Base-by-base conservation (phyloP, 2,329 filamentous ascomycete genomes). In the Cladophialophora immunda region DNA sequence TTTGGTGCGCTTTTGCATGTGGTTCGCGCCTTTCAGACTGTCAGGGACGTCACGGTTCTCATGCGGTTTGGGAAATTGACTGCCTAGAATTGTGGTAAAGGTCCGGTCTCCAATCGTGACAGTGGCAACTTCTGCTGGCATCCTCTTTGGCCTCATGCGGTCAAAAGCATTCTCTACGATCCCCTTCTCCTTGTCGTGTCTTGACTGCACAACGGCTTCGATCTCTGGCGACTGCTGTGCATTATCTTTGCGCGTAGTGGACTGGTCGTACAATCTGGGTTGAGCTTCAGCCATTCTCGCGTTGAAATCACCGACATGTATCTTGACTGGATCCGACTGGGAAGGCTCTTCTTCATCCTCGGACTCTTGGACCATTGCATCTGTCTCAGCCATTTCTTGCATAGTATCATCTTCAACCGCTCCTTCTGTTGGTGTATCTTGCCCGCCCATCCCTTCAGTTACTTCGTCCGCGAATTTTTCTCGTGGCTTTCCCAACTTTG, bases 91-190 rank as follows among this genome's bases (percentile, higher is more conserved):
- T 22, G 88, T 89, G 0, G 87, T 90, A 4, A 88, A 84, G 0
- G 89, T 92, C 54, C 84, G 85, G 68, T 89, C 84, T 1, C 91
- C 92, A 62, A 94, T 87, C 0, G 90, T 93, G 56, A 94, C 91
- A 1, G 90, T 92, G 22, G 91, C 91, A 59, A 89, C 81, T 72
- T 92, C 89, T 30, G 84, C 79, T 1, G 86, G 84, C 1, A 85
- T 80, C 36, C 90, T 85, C 74, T 87, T 90, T 0, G 85, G 83
- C 17, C 88, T 83, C 86, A 90, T 89, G 19, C 86, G 83, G 75
- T 89, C 86, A 71, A 89, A 89, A 1, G 88, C 88, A 73, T 84
- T 88, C 59, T 86, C 84, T 27, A 90, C 79, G 0, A 82, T 74
- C 52, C 83, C 83, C 38, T 56, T 57, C 19, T 65, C 54, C 9